Conservation (phyloP, 306 rosid species). For the Rubus parviflorus region DNA sequence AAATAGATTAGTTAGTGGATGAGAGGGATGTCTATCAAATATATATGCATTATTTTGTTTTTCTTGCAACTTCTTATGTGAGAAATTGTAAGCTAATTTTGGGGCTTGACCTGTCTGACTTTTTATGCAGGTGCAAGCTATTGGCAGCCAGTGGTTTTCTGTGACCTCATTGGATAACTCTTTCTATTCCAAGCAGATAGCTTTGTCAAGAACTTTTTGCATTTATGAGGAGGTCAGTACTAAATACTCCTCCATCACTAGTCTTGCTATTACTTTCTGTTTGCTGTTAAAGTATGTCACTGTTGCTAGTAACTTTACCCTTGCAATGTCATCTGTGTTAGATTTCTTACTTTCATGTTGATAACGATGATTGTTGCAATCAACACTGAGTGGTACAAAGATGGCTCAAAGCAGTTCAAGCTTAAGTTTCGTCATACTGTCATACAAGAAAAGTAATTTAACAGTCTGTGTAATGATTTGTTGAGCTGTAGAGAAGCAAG, state of each 20-base stretch:
- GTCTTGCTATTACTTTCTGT: slow-evolving; percentile 26
- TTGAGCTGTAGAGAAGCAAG: neutral
- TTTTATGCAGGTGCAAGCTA: slow-evolving; percentile 56
- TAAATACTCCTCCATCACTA: slow-evolving; percentile 16
- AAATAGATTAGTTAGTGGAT: neutral
- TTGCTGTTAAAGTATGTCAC: slow-evolving; percentile 8
- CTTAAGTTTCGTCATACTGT: neutral
- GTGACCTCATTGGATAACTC: slow-evolving; percentile 45
- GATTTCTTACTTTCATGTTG: neutral
- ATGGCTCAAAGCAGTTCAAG: neutral
- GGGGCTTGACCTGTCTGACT: neutral
- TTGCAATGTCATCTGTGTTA: neutral
- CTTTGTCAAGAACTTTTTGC: slow-evolving; percentile 86
- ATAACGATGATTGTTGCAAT: neutral
- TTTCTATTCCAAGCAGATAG: slow-evolving; percentile 60
- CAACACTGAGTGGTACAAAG: neutral
- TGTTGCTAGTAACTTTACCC: neutral
- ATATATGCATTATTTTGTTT: neutral
- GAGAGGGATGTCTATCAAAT: slow-evolving; percentile 1
- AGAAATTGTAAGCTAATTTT: neutral
- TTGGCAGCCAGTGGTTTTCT: slow-evolving; percentile 88
- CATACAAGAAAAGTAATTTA: neutral
- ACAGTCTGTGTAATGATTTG: neutral
- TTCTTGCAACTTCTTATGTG: neutral
- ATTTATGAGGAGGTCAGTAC: slow-evolving; percentile 74